A percentile compares a stretch with the other conserved stretches of the same genome.
These are phyloP conservation scores for Paramarasmius palmivorus DNA, from an alignment of 1,284 basidiomycete species.

Conservation along the genomic window DNA sequence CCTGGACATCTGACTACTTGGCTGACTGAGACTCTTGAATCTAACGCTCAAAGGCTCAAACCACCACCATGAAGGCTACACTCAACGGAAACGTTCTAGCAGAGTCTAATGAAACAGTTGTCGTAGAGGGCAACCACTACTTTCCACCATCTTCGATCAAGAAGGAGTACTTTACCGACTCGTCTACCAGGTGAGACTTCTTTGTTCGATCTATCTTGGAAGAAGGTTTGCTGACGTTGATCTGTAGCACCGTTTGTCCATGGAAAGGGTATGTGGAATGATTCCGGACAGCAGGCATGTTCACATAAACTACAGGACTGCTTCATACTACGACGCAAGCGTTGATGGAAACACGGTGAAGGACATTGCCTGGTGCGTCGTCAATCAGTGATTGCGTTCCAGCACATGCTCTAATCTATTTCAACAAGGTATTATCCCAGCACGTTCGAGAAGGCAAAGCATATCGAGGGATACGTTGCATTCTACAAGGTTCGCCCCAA, in stretches of 20 bases:
- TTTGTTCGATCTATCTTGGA: constrained; percentile 1
- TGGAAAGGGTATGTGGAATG: constrained; percentile 61
- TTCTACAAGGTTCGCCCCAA: constrained; percentile 58
- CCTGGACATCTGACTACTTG: too few species aligned
- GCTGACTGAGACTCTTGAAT: too few species aligned
- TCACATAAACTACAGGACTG: constrained; percentile 39
- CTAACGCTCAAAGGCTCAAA: too few species aligned
- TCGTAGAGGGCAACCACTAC: constrained; percentile 68
- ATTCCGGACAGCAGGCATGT: constrained; percentile 5
- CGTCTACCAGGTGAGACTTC: constrained; percentile 46
- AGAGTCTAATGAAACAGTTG: constrained; percentile 49
- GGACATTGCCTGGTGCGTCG: constrained; percentile 62
- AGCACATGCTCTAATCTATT: not conserved
- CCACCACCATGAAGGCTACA: constrained; percentile 48
- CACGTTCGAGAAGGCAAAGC: constrained; percentile 45
- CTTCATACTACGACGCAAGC: constrained; percentile 59
- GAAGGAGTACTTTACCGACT: constrained; percentile 41
- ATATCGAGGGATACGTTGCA: constrained; percentile 61
- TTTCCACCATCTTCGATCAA: constrained; percentile 59
- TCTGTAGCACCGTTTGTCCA: constrained; percentile 48
- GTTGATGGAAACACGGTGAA: constrained; percentile 47
- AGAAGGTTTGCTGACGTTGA: constrained; percentile 6
- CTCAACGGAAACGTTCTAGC: constrained; percentile 56
- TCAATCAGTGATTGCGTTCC: not conserved
- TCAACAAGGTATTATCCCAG: constrained; percentile 61